These are phyloP conservation scores for Alternaria gansuensis DNA, from an alignment of 2,329 filamentous ascomycete species.

Conservation along the genomic window DNA sequence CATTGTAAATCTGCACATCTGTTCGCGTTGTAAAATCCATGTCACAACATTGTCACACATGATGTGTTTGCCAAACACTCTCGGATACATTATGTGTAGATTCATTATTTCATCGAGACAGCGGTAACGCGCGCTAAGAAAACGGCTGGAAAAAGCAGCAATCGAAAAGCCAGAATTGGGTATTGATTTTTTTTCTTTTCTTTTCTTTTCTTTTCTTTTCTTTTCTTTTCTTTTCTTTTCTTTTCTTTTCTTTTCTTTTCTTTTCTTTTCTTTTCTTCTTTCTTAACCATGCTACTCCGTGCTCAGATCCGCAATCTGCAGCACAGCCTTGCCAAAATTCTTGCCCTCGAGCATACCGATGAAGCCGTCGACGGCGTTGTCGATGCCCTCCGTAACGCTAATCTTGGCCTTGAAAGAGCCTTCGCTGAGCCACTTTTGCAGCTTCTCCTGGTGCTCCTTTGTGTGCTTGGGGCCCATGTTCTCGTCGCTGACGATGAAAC, in stretches of 20 bases:
- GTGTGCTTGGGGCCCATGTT: conserved; percentile 72
- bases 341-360: conserved; percentile 77
- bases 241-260: too few relatives aligned
- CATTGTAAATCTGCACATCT: too few relatives aligned
- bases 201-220: too few relatives aligned
- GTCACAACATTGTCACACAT: too few relatives aligned
- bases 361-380: conserved; percentile 76
- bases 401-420: conserved; percentile 77
- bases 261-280: too few relatives aligned
- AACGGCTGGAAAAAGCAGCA: too few relatives aligned
- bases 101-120: background rate
- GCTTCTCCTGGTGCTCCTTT: conserved; percentile 76
- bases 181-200: background rate
- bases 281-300: conserved; percentile 31
- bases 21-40: too few relatives aligned
- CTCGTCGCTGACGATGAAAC: conserved; percentile 76
- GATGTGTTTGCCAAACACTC: too few relatives aligned
- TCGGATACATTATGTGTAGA: background rate
- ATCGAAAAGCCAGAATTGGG: background rate
- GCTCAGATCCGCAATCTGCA: conserved; percentile 66
- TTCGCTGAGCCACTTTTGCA: conserved; percentile 79
- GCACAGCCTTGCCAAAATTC: conserved; percentile 86
- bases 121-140: background rate
- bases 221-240: too few relatives aligned
- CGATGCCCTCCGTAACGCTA: conserved; percentile 76